These are phyloP conservation scores for Begonia fuchsioides DNA, from an alignment of 306 rosid genomes.

Conservation along the genomic window DNA sequence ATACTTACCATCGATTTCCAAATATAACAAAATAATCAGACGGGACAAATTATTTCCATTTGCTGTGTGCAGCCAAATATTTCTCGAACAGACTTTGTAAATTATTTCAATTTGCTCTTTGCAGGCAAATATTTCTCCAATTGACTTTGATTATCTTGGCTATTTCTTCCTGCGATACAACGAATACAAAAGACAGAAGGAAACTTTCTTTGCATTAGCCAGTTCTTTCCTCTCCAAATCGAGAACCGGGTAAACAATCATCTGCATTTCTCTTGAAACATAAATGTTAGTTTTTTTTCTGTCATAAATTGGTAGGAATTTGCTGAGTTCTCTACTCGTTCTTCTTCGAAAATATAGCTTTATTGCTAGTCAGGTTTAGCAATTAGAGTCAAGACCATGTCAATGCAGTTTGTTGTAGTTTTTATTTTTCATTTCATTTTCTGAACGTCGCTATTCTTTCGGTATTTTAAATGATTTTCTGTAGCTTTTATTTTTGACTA, in stretches of 20 bases:
- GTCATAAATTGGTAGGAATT: constrained; percentile 5
- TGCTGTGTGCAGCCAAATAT: constrained; percentile 42
- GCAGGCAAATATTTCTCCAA: constrained; percentile 73
- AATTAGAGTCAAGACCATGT: too few species aligned
- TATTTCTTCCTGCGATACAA: constrained; percentile 76
- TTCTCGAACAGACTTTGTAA: constrained; percentile 60
- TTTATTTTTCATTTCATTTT: too few species aligned
- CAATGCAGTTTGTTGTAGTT: too few species aligned
- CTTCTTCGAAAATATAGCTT: neutral
- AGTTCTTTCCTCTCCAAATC: constrained; percentile 33
- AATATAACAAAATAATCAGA: neutral
- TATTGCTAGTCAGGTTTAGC: too few species aligned
- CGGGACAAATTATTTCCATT: neutral
- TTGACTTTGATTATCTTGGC: constrained; percentile 62
- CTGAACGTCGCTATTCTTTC: too few species aligned
- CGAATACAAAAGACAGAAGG: constrained; percentile 63
- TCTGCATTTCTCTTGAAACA: constrained; percentile 2
- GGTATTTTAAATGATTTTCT: too few species aligned
- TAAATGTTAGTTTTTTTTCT: too few species aligned
- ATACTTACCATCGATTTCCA: neutral
- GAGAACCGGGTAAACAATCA: constrained; percentile 9
- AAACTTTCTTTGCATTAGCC: constrained; percentile 27
- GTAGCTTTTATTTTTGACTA: too few species aligned
- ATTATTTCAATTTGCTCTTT: constrained; percentile 3
- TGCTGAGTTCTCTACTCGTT: neutral